Evolutionary conservation across 2,329 filamentous ascomycete genomes (phyloP), one percentile per base, ranked within the genome.

Genomic region (Cladosporium sp.): DNA sequence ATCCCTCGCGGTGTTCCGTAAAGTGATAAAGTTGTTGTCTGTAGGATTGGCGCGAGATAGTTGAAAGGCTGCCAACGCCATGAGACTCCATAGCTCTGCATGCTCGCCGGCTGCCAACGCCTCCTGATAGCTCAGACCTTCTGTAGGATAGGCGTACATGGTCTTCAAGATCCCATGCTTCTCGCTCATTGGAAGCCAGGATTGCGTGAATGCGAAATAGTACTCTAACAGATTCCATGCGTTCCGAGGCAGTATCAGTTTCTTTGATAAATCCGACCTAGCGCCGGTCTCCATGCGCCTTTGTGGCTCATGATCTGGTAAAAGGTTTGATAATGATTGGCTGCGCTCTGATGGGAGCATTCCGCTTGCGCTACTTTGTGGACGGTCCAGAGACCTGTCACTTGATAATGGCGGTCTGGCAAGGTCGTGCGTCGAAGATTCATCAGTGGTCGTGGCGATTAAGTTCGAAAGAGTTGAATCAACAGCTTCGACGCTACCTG

Each of bases 121-220:
- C n/a, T 64, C 61, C 8, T 64, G 47, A 8, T 69, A 60, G 0
- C 62, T 51, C n/a, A 76, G 62, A 22, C 81, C 58, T 68, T 77
- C 57, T 64, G 77, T 50, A 45, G 78, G 77, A 64, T 82, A 83
- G 6, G 78, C 74, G 64, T 84, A 84, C n/a, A 79, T 81, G 3
- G 78, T 73, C 24, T 80, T 80, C 28, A 87, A 74, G 4, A 89
- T 74, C 40, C 81, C 79, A 49, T 87, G 81, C 61, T 85, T 87
- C 61, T 90, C 85, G 10, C 87, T 76, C 24, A 92, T 84, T 0
- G 89, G 89, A 24, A 92, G 78, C 89, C 89, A 92, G 54, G 82
- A 84, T 68, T 91, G 87, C 0, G 86, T 89, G 64, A 89, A 90
- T 1, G 87, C 83, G 59, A 90, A 88, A 68, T 90, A 91, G 4